Evolutionary conservation across 441 rosid genomes (phyloP), one percentile per base, ranked within the genome.

Genomic region (Arabidopsis hybrid): DNA sequence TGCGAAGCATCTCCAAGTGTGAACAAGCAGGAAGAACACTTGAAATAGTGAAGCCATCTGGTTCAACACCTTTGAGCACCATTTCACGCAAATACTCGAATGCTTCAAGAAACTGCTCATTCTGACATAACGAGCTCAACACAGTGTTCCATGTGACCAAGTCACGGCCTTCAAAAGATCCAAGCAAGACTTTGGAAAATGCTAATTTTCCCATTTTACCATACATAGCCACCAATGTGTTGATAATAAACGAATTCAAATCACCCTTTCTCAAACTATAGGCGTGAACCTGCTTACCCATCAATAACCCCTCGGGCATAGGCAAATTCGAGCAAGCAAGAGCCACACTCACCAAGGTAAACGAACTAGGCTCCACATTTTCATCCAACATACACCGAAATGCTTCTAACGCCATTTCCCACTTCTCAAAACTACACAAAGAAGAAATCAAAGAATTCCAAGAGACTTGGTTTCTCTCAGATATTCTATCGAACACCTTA

Each of bases 1-100:
- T 58, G 45, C 56, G 75, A 29, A 89, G 77, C 84, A 83, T 57
- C 80, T 86, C 87, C 84, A 94, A 69, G 52, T 88, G 82, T 8
- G 99, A 84, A 75, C 99, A 95, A 11, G 87, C 88, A 36, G 99
- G 97, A 68, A 95, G 97, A 38, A 87, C 86, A 59, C 97, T 94
- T 9, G 99, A 87, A 39, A 89, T 71, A 5, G 97, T 90, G 68
- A 94, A 86, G 56, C 90, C 91, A 71, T 92, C 95, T 4, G 93
- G 94, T 60, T 84, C 85, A 69, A 83, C 79, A 66, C 91, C 91
- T 65, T 85, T 63, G 42, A 34, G 77, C 67, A 85, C 84, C 99
- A 92, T 89, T 53, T 32, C 79, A 1, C 74, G 75, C 60, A 94
- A 74, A 72, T 81, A 80, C 58, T 65, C 32, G 56, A 92, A 40